Base-by-base conservation (phyloP, 2,329 filamentous ascomycete species). In the Chaetomium globosum region DNA sequence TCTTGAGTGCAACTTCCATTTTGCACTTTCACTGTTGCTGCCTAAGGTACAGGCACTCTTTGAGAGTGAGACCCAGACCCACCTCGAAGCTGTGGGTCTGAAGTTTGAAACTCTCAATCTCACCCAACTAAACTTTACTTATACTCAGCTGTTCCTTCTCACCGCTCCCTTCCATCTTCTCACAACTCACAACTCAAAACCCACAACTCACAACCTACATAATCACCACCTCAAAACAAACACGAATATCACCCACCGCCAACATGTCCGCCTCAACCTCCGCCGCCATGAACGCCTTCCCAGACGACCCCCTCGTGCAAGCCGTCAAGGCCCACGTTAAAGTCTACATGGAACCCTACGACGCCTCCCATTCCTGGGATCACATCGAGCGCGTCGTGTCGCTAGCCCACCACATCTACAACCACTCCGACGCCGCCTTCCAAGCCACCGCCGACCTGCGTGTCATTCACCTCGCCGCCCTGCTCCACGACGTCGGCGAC, bases 401-500 rank as follows among this genome's bases (percentile, higher is more conserved):
- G n/a, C 85, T 95, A 43, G 86, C 92, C 7, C 85, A 86, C 54
- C 80, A 84, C 70, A 89, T 93, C 68, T 82, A 90, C 65, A 73
- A 80, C 57, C 75, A 77, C 49, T 84, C 87, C 61, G 77, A 73
- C 62, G 71, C 72, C 9, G 23, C 54, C 21, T 56, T 61, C 55
- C 48, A 68, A 64, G 70, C 31, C 26, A 51, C 73, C 21, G 74
- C 79, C 33, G 82, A 91, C 74, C 78, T 78, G 4, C 79, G 81
- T 12, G 76, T 87, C 30, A 81, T 95, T 69, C 85, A 86, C 31
- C 86, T 96, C 30, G 81, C 87, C 1, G 91, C 90, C 1, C 82
- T 93, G 4, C 83, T 94, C n/a, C 93, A 97, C 78, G 93, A 97
- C 72, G 88, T 96, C 21, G 92, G 91, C 67, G 93, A 97, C 79